Base-by-base conservation (phyloP, 2,329 filamentous ascomycete genomes). In the Akanthomyces uredinophilus region DNA sequence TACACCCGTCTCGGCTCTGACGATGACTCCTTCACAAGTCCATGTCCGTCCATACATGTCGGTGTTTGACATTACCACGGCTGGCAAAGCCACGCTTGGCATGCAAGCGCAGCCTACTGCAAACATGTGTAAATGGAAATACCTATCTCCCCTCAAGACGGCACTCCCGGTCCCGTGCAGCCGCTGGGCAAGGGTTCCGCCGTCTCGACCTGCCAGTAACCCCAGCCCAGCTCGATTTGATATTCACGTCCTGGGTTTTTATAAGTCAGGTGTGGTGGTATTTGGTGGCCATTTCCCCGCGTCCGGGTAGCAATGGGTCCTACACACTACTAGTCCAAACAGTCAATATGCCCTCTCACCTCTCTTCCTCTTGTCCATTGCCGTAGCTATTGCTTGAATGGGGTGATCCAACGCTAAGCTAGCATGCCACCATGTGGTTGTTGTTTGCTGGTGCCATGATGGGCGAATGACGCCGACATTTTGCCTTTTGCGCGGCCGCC, bases 381-480 rank as follows among this genome's bases (percentile, higher is more conserved):
- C 22, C 32, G 32, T 35, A 35, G 10, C 32, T 11, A 35, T 35
- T 2, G 10, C 32, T 35, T 35, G 32, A 8, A 10, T 16, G 1
- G 22, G 22, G 29, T 27, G 10, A 49, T 8, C 46, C 10, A 47
- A 20, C 44, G 44, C 44, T 47, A 47, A 29, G 32, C 7, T 35
- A 8, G 32, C 4, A 35, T 35, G 32, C 10, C 10, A 8, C 32
- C 32, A 35, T 35, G 32, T 35, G 32, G 32, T 35, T 32, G 13
- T 24, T 55, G 27, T 54, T 43, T 35, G 51, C 51, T 29, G 32
- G 53, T 39, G 20, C 20, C 37, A 54, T 55, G 37, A 59, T 58
- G 55, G 55, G 44, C 46, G 39, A 35, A 58, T 58, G 55, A 50
- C 55, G 55, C 55, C 55, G 29, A 49, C 55, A 58, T 58, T 58